Base-by-base conservation (phyloP, 2,329 filamentous ascomycete species). In the Colletotrichum plurivorum region DNA sequence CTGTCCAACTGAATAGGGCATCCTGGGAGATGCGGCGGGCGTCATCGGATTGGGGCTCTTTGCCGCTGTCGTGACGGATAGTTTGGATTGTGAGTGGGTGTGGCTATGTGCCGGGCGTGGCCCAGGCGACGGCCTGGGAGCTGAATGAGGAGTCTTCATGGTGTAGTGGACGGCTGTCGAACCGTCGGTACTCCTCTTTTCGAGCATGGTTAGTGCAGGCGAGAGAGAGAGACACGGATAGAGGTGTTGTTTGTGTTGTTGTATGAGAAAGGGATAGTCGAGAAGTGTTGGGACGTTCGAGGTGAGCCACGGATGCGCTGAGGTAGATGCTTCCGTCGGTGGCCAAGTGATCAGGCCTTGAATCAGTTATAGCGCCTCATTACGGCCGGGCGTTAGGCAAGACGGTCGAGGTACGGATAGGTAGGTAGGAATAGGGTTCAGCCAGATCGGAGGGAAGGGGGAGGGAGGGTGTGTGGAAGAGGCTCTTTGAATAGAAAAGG, bases 1-100 rank as follows among this genome's bases (percentile, higher is more conserved):
- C 75, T 90, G 87, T 71, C 87, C 87, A 56, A 86, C 86, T 2
- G 89, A 88, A 69, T 85, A 83, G 18, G 85, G 81, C 70, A 82
- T 80, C 57, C 84, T 82, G 51, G 87, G 85, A 6, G 88, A 89
- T 15, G 84, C 80, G 49, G 83, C 67, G 3, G 89, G 88, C 1
- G 88, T 89, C 12, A 82, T 80, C 5, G 85, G 76, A 70, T 82
- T 86, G 66, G 78, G 77, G 39, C 78, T 73, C 61, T 77, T 79
- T 22, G 31, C 69, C 25, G 41, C 69, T 9, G 62, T 20, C 13
- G 62, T 27, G 22, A 69, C 62, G 22, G 82, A 76, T 62, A 84
- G 83, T 53, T 83, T 78, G 52, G 82, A 78, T 63, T 83, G 84
- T 8, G 84, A 78, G 66, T 81, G 78, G 18, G 79, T 72, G 57